Base-by-base conservation (phyloP, 306 rosid genomes). In the Gynostemma pentaphyllum region DNA sequence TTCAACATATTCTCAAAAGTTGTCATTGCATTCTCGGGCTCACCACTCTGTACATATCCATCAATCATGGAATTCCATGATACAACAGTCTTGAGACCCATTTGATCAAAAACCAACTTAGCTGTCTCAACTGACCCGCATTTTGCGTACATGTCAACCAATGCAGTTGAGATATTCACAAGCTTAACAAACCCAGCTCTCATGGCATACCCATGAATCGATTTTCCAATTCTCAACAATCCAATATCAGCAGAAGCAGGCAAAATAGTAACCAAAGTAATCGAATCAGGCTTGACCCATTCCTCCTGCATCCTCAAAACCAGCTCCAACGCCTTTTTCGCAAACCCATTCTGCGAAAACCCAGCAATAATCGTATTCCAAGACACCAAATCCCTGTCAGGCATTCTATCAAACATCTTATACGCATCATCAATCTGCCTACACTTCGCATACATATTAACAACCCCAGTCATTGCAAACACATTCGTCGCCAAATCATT, bases 341-440 rank as follows among this genome's bases (percentile, higher is more conserved):
- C 88, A 12, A 75, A 74, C 12, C 95, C 96, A 55, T 92, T 92
- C 67, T 92, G 96, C 0, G 98, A 87, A 39, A 67, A 86, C 9
- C 92, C 98, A 1, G 96, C 81, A 22, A 88, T 65, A 14, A 92
- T 73, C 0, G 95, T 84, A 65, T 85, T 88, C 98, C 98, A 92
- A 30, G 82, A 85, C 57, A 91, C 95, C 79, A 82, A 71, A 67
- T 88, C 98, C 68, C 76, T 82, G 10, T 70, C 78, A 16, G 94
- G 92, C 98, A 86, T 85, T 85, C 94, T 85, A 53, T 77, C 95
- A 4, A 92, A 88, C 94, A 92, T 86, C 82, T 86, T 82, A 56
- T 78, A 67, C 0, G 98, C 96, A 9, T 88, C 90, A 48, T 65
- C 40, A 64, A 91, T 76, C 75, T 75, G 75, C 59, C 82, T 78